Conservation (phyloP, 768 basidiomycete species). For the Mycena leptocephala region DNA sequence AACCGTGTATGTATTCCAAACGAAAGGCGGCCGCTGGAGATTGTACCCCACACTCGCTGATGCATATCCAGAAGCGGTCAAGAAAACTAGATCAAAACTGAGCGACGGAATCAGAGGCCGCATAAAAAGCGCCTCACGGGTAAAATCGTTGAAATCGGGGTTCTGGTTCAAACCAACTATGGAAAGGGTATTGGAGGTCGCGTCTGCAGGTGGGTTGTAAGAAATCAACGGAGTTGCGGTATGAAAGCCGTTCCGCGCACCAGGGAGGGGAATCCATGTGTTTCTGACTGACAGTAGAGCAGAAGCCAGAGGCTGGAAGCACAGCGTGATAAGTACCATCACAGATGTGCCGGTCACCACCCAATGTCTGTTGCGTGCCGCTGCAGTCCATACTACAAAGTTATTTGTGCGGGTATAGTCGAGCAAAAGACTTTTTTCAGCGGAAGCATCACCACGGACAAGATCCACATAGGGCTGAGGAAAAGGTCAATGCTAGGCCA, state of each 20-base stretch:
- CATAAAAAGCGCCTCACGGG: constrained; percentile 51
- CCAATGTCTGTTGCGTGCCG: constrained; percentile 64
- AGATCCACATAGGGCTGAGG: constrained; percentile 71
- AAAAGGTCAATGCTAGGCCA: background rate
- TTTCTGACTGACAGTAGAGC: constrained; percentile 66
- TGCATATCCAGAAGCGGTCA: constrained; percentile 71
- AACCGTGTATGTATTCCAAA: constrained; percentile 62
- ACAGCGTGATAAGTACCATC: constrained; percentile 63
- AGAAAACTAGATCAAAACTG: constrained; percentile 55
- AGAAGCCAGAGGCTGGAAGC: constrained; percentile 69
- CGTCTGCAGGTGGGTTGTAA: constrained; percentile 44
- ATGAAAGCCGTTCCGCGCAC: constrained; percentile 42
- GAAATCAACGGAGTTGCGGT: background rate
- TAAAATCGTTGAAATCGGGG: constrained; percentile 63
- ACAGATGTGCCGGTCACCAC: constrained; percentile 66
- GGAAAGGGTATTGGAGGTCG: constrained; percentile 54
- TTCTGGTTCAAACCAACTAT: constrained; percentile 64
- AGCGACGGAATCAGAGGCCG: background rate
- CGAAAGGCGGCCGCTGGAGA: constrained; percentile 63
- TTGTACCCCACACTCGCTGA: constrained; percentile 65
- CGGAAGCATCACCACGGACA: constrained; percentile 68
- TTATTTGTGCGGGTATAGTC: constrained; percentile 73
- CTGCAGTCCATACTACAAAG: constrained; percentile 63
- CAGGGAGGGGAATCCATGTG: constrained; percentile 60
- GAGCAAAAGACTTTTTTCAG: constrained; percentile 66